Evolutionary conservation across 2,329 filamentous ascomycete species (phyloP).

Genomic region (Metarhizium brunneum): DNA sequence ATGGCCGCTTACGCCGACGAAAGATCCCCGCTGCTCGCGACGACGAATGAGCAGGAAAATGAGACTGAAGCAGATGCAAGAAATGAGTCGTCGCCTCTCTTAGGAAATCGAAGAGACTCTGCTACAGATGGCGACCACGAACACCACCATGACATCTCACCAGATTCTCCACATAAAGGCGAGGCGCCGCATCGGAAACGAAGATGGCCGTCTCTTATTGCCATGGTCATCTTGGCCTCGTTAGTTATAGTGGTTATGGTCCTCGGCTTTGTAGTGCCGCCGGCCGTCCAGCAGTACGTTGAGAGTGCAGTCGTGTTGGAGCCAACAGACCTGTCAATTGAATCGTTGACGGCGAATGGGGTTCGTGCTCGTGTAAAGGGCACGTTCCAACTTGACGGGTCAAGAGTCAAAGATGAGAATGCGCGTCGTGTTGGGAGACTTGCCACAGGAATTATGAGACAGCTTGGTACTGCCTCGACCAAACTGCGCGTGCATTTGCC

Average conservation of each 20-base stretch:
- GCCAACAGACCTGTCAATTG: constrained; percentile 75
- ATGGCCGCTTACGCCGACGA: constrained; percentile 34
- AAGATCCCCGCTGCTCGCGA: constrained; percentile 33
- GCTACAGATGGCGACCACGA: constrained; percentile 22
- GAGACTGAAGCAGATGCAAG: constrained; percentile 8
- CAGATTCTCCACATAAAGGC: constrained; percentile 11
- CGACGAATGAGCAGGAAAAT: constrained; percentile 18
- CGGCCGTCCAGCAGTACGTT: constrained; percentile 75
- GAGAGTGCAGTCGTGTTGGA: constrained; percentile 74
- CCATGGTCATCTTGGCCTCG: constrained; percentile 56
- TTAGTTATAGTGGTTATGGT: constrained; percentile 60
- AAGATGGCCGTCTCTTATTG: constrained; percentile 70
- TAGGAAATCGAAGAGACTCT: constrained; percentile 20
- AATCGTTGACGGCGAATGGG: constrained; percentile 72
- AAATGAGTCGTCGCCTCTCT: constrained; percentile 43
- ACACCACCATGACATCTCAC: constrained; percentile 14
- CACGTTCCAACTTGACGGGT: constrained; percentile 71
- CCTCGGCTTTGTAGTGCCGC: constrained; percentile 72
- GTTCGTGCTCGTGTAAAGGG: constrained; percentile 74
- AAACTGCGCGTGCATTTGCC: constrained; percentile 71
- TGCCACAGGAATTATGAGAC: constrained; percentile 69
- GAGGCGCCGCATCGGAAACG: constrained; percentile 16
- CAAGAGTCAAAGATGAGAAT: constrained; percentile 59
- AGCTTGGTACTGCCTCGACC: constrained; percentile 65
- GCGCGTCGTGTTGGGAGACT: constrained; percentile 68